Percentiles rank a stretch among this genome's conserved stretches.
These are phyloP conservation scores for Juglanconis sp. DNA, from an alignment of 2,329 filamentous ascomycete species.

Conservation along the genomic window DNA sequence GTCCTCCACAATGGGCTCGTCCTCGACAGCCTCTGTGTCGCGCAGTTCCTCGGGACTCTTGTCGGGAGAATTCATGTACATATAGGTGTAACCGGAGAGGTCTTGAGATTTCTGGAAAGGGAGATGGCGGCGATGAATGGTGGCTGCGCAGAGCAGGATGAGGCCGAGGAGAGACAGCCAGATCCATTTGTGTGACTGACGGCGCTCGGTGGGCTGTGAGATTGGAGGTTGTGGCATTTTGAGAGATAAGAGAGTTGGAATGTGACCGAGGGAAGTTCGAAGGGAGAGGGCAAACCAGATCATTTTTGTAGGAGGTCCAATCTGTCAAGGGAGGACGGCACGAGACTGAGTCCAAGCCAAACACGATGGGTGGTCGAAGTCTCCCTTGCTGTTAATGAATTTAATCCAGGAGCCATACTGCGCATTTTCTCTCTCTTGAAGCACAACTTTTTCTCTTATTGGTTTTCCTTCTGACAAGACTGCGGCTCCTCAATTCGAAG, in stretches of 20 bases:
- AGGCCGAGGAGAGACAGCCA: neutral
- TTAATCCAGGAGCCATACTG: neutral
- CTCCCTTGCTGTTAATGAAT: neutral
- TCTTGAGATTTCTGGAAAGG: neutral
- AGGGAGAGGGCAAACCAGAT: neutral
- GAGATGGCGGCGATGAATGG: conserved; percentile 3
- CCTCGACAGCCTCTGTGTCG: neutral
- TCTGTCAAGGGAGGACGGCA: neutral
- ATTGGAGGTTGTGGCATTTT: neutral
- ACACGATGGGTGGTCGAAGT: neutral
- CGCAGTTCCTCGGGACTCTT: neutral
- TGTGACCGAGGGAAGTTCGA: neutral
- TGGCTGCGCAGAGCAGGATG: conserved; percentile 4
- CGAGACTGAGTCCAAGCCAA: neutral
- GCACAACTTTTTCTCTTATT: neutral
- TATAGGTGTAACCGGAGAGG: neutral
- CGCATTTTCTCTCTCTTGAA: too few relatives aligned
- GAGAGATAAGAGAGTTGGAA: neutral
- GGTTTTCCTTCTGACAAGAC: neutral
- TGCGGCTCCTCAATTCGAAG: neutral
- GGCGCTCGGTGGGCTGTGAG: neutral
- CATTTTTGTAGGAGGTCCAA: neutral
- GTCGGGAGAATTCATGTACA: neutral
- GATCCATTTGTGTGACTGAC: neutral
- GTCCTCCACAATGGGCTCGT: neutral